Evolutionary conservation across 2,329 filamentous ascomycete genomes (phyloP).

Genomic region (Aspergillus nomiae): DNA sequence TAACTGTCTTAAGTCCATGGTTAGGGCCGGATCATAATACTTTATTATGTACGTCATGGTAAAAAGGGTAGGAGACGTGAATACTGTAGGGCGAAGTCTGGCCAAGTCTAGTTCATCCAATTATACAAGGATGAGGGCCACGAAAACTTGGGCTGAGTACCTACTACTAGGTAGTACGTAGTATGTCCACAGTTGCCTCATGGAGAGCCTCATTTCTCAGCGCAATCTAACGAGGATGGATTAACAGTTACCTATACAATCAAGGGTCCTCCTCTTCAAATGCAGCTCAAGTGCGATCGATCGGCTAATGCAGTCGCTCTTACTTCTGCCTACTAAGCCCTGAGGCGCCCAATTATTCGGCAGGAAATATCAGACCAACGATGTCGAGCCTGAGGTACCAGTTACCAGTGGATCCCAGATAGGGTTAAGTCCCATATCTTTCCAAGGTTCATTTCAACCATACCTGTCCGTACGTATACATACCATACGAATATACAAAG

Average conservation of each 20-base stretch:
- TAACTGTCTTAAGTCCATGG: not conserved
- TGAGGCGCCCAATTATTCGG: not conserved
- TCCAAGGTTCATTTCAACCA: not conserved
- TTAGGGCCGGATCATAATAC: not conserved
- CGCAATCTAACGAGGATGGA: not conserved
- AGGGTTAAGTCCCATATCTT: constrained; percentile 3
- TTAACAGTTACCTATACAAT: not conserved
- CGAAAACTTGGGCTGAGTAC: not conserved
- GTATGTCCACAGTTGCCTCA: not conserved
- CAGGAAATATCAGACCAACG: not conserved
- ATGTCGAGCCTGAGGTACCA: not conserved
- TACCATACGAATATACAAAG: not conserved
- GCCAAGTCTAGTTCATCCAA: not conserved
- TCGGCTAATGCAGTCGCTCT: not conserved
- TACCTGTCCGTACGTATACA: constrained; percentile 1
- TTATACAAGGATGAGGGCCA: not conserved
- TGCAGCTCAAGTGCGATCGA: not conserved
- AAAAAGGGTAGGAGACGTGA: not conserved
- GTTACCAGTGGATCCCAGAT: not conserved
- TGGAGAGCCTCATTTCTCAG: not conserved
- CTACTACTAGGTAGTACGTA: not conserved
- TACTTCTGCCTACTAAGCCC: not conserved
- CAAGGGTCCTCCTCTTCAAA: not conserved
- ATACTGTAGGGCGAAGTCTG: not conserved
- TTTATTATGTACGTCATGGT: not conserved